phyloP scores from a whole-genome alignment of 257 asterid species.

The Solanum commersonii region DNA sequence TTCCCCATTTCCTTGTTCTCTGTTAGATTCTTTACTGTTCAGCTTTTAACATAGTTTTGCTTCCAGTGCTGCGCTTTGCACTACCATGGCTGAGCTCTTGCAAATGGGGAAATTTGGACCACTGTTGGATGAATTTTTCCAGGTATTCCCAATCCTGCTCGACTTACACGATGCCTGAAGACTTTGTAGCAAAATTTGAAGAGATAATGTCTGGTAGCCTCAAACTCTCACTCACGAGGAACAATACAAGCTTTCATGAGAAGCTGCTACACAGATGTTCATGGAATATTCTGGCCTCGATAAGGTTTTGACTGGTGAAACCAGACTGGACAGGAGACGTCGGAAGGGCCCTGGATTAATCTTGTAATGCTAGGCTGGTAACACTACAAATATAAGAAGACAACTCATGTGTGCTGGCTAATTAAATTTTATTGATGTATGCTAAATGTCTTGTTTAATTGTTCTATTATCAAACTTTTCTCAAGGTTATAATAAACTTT shows the following conservation, averaged over 20 bases:
- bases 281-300: slow-evolving; percentile 69
- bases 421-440: background rate
- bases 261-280: slow-evolving; percentile 83
- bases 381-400: background rate
- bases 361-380: background rate
- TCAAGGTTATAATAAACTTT: background rate
- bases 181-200: slow-evolving; percentile 65
- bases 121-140: slow-evolving; percentile 82
- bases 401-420: background rate
- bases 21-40: background rate
- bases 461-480: background rate
- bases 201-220: slow-evolving; percentile 74
- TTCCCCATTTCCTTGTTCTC: background rate
- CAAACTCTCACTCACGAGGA: slow-evolving; percentile 76
- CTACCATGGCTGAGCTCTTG: slow-evolving; percentile 94
- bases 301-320: slow-evolving; percentile 29
- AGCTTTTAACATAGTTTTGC: background rate
- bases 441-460: background rate
- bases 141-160: slow-evolving; percentile 73
- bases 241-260: slow-evolving; percentile 69
- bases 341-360: slow-evolving; percentile 15
- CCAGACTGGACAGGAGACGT: slow-evolving; percentile 10
- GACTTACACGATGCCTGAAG: slow-evolving; percentile 68
- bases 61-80: slow-evolving; percentile 79
- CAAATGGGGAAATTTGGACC: slow-evolving; percentile 89